A percentile compares a stretch with the other conserved stretches of the same genome.
Evolutionary conservation across 208 protist genomes (phyloP).

Genomic region (Acanthamoeba culbertsoni): DNA sequence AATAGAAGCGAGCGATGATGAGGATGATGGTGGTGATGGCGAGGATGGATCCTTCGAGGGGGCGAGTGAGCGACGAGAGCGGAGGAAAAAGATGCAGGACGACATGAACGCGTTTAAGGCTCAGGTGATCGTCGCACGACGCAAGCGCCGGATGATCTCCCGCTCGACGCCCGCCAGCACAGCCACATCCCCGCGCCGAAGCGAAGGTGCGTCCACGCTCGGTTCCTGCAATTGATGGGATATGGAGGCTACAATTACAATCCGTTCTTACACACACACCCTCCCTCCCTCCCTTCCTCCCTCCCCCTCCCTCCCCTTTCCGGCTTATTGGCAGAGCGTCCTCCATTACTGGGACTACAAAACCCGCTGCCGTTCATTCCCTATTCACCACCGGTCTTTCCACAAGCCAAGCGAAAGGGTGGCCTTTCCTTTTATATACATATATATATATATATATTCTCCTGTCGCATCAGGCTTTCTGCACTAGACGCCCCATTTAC

Average conservation of each 20-base stretch:
- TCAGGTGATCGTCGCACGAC: neutral
- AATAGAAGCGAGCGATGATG: neutral
- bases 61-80: neutral
- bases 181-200: neutral
- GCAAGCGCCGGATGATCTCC: neutral
- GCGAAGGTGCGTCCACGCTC: neutral
- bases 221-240: too few species aligned
- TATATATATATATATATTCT: too few species aligned
- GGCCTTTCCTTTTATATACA: too few species aligned
- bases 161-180: neutral
- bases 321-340: neutral
- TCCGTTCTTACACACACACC: neutral
- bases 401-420: constrained; percentile 18
- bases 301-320: neutral
- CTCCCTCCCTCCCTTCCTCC: neutral
- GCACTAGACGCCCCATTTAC: too few species aligned
- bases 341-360: neutral
- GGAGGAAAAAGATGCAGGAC: neutral
- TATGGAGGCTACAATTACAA: too few species aligned
- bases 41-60: neutral
- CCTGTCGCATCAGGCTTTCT: too few species aligned
- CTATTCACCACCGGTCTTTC: neutral
- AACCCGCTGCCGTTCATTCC: neutral
- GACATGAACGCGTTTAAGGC: neutral
- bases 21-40: neutral